Percentiles rank a stretch among this genome's conserved stretches.
Conservation (phyloP, 306 rosid species). For the Cucurbita argyrosperma region DNA sequence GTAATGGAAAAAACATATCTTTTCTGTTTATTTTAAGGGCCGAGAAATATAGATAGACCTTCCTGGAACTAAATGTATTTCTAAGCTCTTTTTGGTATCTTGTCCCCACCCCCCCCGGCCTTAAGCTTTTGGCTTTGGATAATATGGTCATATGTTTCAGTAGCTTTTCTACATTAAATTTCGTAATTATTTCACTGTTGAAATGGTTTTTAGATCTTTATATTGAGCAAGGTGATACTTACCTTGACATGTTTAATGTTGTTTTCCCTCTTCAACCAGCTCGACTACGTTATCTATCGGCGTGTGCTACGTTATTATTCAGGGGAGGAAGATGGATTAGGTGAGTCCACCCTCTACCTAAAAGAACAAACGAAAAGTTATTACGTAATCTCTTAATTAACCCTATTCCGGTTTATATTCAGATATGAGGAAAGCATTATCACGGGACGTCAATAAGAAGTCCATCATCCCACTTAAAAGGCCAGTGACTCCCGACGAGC, state of each 20-base stretch:
- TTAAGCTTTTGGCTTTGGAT: too few relatives aligned
- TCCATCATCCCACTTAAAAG: constrained; percentile 90
- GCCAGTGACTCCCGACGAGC: constrained; percentile 88
- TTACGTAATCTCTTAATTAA: background rate
- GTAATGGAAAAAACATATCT: too few relatives aligned
- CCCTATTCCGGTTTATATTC: constrained; percentile 14
- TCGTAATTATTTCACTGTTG: background rate
- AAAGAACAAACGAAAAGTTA: background rate
- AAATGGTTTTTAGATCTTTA: background rate
- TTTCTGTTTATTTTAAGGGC: too few relatives aligned
- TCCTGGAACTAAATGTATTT: too few relatives aligned
- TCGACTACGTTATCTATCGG: constrained; percentile 86
- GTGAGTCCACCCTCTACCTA: constrained; percentile 18
- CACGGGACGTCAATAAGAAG: constrained; percentile 84
- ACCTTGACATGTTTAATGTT: background rate
- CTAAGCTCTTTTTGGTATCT: too few relatives aligned
- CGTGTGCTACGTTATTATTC: constrained; percentile 89
- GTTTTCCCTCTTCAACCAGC: constrained; percentile 31
- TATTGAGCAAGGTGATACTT: background rate
- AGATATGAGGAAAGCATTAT: constrained; percentile 98
- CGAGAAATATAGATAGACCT: too few relatives aligned
- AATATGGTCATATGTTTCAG: too few relatives aligned
- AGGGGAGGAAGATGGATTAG: constrained; percentile 96
- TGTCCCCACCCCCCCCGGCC: too few relatives aligned
- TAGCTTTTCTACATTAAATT: too few relatives aligned